These are phyloP conservation scores for Trichomonas gallinae DNA, from an alignment of 208 protist genomes.

Conservation along the genomic window DNA sequence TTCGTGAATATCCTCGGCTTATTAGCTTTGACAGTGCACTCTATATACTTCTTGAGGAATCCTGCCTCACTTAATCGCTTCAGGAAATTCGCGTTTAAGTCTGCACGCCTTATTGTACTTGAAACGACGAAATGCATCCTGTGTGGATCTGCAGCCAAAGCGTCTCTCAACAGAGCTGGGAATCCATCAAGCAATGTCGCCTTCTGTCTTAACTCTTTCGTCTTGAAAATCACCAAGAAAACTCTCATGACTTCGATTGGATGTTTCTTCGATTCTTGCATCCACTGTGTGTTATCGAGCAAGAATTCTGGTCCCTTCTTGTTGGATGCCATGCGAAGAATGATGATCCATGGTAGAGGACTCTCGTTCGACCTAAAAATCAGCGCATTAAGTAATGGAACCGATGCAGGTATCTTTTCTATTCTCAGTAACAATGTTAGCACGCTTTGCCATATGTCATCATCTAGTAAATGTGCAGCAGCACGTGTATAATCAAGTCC, in stretches of 20 bases:
- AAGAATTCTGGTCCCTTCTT: background rate
- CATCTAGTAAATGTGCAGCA: background rate
- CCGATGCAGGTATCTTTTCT: background rate
- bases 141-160: background rate
- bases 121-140: background rate
- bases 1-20: background rate
- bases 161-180: background rate
- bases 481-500: background rate
- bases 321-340: background rate
- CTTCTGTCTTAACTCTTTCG: background rate
- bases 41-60: background rate
- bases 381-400: background rate
- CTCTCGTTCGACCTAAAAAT: background rate
- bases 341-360: background rate
- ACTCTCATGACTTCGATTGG: background rate
- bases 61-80: background rate
- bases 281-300: background rate
- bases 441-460: background rate
- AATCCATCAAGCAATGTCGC: background rate
- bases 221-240: background rate
- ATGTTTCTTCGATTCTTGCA: background rate
- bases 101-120: background rate
- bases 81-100: background rate
- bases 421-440: background rate
- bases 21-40: background rate